Evolutionary conservation across 306 rosid genomes (phyloP).

Genomic region (Hippophae gyantsensis): DNA sequence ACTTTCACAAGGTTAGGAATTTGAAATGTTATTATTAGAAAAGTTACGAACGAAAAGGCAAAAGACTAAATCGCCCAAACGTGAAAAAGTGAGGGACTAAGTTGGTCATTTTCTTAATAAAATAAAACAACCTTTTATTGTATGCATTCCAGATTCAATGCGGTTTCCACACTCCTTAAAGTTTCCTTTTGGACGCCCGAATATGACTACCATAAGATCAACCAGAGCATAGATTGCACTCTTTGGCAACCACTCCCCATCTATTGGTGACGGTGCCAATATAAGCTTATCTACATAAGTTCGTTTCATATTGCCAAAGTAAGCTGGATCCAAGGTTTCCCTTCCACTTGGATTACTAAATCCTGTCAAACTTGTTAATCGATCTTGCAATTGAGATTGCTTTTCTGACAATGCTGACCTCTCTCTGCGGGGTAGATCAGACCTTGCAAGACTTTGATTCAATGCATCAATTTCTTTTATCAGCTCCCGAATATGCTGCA

Average conservation of each 20-base stretch:
- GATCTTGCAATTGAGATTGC: conserved; percentile 57
- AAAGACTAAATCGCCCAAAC: too few species aligned
- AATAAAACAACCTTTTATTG: conserved; percentile 49
- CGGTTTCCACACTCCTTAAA: conserved; percentile 91
- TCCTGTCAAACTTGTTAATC: conserved; percentile 40
- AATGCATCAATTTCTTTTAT: conserved; percentile 58
- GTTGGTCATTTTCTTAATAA: too few species aligned
- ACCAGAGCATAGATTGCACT: conserved; percentile 86
- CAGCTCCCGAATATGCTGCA: conserved; percentile 52
- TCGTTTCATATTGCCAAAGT: conserved; percentile 70
- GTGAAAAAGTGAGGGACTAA: too few species aligned
- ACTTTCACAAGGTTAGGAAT: too few species aligned
- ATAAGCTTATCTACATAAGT: conserved; percentile 68
- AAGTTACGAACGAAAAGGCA: too few species aligned
- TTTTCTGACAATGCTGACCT: conserved; percentile 74
- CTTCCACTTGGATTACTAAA: conserved; percentile 33
- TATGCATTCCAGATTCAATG: conserved; percentile 70
- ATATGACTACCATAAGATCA: conserved; percentile 71
- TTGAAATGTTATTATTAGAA: too few species aligned
- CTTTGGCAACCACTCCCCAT: conserved; percentile 97
- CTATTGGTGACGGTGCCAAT: conserved; percentile 85
- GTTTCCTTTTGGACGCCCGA: conserved; percentile 91
- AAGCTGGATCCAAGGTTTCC: conserved; percentile 65
- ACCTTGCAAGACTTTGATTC: conserved; percentile 76
- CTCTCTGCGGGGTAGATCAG: conserved; percentile 70